Conservation (phyloP, 2,329 filamentous ascomycete species). For the Colletotrichum lentis region DNA sequence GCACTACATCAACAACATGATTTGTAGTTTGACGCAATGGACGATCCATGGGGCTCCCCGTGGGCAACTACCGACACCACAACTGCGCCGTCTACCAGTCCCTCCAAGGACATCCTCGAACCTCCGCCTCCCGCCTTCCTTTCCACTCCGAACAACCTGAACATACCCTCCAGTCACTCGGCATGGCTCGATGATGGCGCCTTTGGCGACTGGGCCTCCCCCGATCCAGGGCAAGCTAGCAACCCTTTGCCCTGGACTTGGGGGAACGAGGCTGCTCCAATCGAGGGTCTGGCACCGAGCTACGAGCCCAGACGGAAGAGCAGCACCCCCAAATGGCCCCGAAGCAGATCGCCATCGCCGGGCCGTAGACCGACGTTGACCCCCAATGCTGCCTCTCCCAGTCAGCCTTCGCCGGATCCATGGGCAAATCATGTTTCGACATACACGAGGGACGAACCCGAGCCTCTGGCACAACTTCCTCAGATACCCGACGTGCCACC, state of each 20-base stretch:
- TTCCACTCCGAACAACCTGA: constrained; percentile 43
- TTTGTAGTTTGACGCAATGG: constrained; percentile 53
- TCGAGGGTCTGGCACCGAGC: constrained; percentile 43
- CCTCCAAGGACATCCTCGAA: constrained; percentile 49
- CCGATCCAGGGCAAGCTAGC: constrained; percentile 41
- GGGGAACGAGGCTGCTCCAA: constrained; percentile 22
- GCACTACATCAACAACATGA: constrained; percentile 29
- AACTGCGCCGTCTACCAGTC: constrained; percentile 40
- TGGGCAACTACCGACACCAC: constrained; percentile 58
- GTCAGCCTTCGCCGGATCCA: constrained; percentile 53
- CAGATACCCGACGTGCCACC: constrained; percentile 39
- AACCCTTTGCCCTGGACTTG: constrained; percentile 35
- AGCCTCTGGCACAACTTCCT: constrained; percentile 36
- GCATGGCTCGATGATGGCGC: constrained; percentile 54
- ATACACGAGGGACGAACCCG: constrained; percentile 40
- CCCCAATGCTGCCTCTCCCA: constrained; percentile 46
- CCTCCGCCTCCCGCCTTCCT: constrained; percentile 55
- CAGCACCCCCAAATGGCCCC: constrained; percentile 54
- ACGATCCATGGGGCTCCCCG: constrained; percentile 71
- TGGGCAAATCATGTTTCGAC: constrained; percentile 49
- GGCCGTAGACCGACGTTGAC: constrained; percentile 45
- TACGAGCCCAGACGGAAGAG: constrained; percentile 47
- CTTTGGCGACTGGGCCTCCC: constrained; percentile 51
- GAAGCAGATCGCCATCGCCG: constrained; percentile 49
- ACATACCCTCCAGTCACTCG: constrained; percentile 46